These are phyloP conservation scores for Metschnikowia cubensis DNA, from an alignment of 805 yeast genomes.

Conservation along the genomic window DNA sequence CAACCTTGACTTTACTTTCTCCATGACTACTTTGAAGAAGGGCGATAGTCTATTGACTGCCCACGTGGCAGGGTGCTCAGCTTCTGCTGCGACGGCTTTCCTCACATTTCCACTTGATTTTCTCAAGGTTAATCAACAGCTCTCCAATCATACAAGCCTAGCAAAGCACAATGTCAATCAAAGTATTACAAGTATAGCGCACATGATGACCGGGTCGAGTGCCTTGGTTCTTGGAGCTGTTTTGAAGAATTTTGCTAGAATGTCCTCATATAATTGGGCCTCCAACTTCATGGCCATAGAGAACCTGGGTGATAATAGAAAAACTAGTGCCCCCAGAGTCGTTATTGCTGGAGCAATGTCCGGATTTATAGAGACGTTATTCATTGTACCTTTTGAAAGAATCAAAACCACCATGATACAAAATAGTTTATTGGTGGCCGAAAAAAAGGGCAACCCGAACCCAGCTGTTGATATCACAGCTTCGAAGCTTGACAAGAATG, in stretches of 20 bases:
- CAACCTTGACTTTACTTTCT: not conserved
- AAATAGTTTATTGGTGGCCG: constrained; percentile 39
- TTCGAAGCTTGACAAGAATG: constrained; percentile 19
- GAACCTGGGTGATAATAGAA: constrained; percentile 40
- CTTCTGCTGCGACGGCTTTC: constrained; percentile 60
- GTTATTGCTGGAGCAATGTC: constrained; percentile 83
- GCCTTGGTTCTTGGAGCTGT: constrained; percentile 74
- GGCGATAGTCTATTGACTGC: constrained; percentile 50
- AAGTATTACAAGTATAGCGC: constrained; percentile 32
- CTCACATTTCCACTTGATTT: constrained; percentile 71
- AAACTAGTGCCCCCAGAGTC: constrained; percentile 71
- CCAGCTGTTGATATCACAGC: constrained; percentile 27
- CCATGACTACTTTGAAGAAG: constrained; percentile 9
- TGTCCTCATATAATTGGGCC: constrained; percentile 70
- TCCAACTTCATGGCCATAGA: constrained; percentile 61
- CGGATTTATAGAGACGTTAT: constrained; percentile 75
- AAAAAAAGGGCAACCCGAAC: constrained; percentile 19
- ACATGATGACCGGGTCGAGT: constrained; percentile 57
- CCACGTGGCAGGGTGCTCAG: constrained; percentile 54
- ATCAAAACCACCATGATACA: constrained; percentile 79
- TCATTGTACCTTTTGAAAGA: constrained; percentile 89
- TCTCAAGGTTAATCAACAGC: constrained; percentile 60
- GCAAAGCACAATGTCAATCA: constrained; percentile 32
- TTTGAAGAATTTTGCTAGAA: constrained; percentile 67
- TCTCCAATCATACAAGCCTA: constrained; percentile 43